Percentiles rank a stretch among this genome's conserved stretches.
Conservation (phyloP, 2,329 filamentous ascomycete genomes). For the Fusarium euwallaceae region DNA sequence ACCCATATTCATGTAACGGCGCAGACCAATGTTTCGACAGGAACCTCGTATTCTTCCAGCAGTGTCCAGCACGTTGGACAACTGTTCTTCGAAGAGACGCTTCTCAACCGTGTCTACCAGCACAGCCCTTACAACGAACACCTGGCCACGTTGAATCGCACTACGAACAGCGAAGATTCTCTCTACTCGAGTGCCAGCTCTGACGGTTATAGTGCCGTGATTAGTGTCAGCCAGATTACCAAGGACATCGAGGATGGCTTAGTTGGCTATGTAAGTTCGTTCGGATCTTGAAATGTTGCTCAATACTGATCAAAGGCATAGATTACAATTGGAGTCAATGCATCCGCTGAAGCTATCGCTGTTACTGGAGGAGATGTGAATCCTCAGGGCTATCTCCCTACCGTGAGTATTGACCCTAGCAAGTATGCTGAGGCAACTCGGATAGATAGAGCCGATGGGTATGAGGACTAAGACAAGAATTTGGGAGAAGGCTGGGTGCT, state of each 20-base stretch:
- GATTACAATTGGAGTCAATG: neutral
- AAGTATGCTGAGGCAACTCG: neutral
- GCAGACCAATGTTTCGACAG: conserved; percentile 23
- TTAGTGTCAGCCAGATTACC: neutral
- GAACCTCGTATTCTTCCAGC: conserved; percentile 19
- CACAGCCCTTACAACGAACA: neutral
- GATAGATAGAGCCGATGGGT: neutral
- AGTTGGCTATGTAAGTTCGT: neutral
- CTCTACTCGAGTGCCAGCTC: neutral
- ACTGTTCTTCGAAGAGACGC: neutral
- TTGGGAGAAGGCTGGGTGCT: neutral
- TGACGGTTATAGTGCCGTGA: neutral
- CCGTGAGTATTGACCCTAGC: neutral
- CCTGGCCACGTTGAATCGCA: neutral
- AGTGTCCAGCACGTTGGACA: neutral
- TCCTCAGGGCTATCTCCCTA: neutral
- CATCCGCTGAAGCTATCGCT: neutral
- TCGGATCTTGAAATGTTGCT: neutral
- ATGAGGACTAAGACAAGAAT: neutral
- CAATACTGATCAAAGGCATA: neutral
- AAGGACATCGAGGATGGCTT: neutral
- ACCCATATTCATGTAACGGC: conserved; percentile 23
- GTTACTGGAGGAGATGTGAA: neutral
- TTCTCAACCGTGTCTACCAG: neutral
- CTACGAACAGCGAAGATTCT: neutral